Evolutionary conservation across 129 eudicot species (phyloP).

Genomic region (Flaveria brownii): DNA sequence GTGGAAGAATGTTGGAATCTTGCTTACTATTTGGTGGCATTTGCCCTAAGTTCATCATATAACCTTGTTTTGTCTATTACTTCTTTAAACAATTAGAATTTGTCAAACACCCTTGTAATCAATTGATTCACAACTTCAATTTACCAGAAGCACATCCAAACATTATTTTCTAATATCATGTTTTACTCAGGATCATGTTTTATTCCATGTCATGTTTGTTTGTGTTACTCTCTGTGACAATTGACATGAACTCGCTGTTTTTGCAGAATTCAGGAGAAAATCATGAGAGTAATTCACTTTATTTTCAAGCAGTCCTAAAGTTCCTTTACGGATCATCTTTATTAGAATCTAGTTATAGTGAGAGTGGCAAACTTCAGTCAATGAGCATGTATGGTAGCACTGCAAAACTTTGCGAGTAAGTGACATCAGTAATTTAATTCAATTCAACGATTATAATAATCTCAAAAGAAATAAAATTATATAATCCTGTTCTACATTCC

Average conservation of each 20-base stretch:
- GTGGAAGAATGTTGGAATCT: background rate
- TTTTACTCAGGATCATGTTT: background rate
- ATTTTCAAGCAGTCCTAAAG: slow-evolving; percentile 91
- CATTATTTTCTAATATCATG: background rate
- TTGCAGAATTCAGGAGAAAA: slow-evolving; percentile 71
- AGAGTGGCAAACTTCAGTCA: slow-evolving; percentile 68
- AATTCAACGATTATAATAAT: slow-evolving; percentile 2
- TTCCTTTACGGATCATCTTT: slow-evolving; percentile 90
- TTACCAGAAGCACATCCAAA: slow-evolving; percentile 12
- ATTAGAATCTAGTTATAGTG: slow-evolving; percentile 59
- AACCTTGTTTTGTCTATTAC: slow-evolving; percentile 1
- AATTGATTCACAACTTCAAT: background rate
- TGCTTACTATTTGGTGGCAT: background rate
- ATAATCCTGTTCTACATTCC: background rate
- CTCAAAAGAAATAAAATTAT: background rate
- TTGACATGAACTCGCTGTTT: slow-evolving; percentile 11
- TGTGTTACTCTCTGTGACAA: slow-evolving; percentile 1
- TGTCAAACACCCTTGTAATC: background rate
- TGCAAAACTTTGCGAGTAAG: slow-evolving; percentile 95
- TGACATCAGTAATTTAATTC: slow-evolving; percentile 11
- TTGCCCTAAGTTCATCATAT: background rate
- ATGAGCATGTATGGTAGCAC: slow-evolving; percentile 79
- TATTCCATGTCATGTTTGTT: slow-evolving; percentile 10
- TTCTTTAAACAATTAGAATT: background rate
- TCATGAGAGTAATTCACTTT: slow-evolving; percentile 64